Evolutionary conservation across 2,329 filamentous ascomycete species (phyloP), one percentile per base, ranked within the genome.

Genomic region (Cryphonectria carpinicola): DNA sequence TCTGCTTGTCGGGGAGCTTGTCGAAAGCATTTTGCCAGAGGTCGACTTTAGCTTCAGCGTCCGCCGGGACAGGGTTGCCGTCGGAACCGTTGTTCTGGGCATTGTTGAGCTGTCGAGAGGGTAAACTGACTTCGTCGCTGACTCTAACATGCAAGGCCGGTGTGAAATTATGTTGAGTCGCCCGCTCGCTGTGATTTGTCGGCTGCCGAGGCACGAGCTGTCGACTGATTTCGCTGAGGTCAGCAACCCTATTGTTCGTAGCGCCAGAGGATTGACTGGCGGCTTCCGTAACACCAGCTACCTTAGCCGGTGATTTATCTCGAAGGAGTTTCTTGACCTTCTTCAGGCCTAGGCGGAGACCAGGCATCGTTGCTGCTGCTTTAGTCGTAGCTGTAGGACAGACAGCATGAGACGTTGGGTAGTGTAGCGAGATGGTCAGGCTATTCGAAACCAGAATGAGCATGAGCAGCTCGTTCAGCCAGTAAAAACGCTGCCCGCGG

Each of bases 21-120:
- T 19, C 52, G 35, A 58, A 60, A 25, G 65, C 65, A 17, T 46
- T 25, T 35, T 43, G 65, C 65, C 65, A 66, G 6, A 58, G 65
- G 13, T 66, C 65, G 25, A 19, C 25, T 32, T 66, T 17, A 14
- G n/a, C 37, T 46, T 32, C 41, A 2, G 28, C 41, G 1, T 65
- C 8, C 1, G 25, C 41, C 19, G 62, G n/a, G 11, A 35, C 62
- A 35, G 37, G 22, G n/a, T 14, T 19, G 39, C 22, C 5, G 28
- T 35, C 56, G 17, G 7, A 1, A 7, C 5, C 28, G 7, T 28
- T 14, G n/a, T n/a, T 28, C 11, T 17, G 56, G 2, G 56, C 0
- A 8, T 19, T 32, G 56, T 60, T 19, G 28, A 19, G 5, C 8
- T 32, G 32, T 32, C 32, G 32, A 19, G 56, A 60, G 56, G 56